Base-by-base conservation (phyloP, 2,329 filamentous ascomycete species). In the Phialophora expanda region DNA sequence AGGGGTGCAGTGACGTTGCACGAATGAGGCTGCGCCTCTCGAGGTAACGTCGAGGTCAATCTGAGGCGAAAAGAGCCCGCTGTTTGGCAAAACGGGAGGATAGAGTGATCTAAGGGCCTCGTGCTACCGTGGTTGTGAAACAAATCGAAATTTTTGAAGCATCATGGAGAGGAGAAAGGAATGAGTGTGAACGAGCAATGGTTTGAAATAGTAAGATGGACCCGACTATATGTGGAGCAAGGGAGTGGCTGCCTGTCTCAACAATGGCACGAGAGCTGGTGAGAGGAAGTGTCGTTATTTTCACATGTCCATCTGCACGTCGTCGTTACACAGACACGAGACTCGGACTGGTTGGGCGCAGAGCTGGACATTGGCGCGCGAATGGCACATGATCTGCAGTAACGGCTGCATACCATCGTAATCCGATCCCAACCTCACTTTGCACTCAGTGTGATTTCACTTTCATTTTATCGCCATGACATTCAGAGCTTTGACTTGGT, bases 251-350 rank as follows among this genome's bases (percentile, higher is more conserved):
- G 30, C 26, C 48, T 51, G 30, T 38, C 32, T 34, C 51, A 32
- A 53, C 28, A 32, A 38, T 22, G 12, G 26, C 58, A 53, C 46
- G 41, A 26, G 34, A 41, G 58, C 58, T 51, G 58, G 30, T 38
- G 58, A 28, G 51, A 38, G 11, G 48, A 44, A 60, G 17, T 48
- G 30, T 48, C 41, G 2, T 59, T 48, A 30, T 54, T 58, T 61
- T 61, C 58, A 61, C 58, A 61, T 61, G 58, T 44, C 32, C 58
- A 28, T 61, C 50, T 61, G 58, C 58, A 53, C n/a, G 58, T 61
- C 22, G 58, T 28, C 14, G 48, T 51, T 51, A 48, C 46, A 51
- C 48, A 26, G 46, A 51, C 48, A 51, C 48, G 24, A 28, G 26
- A 51, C 11, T 17, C 48, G 24, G 48, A 51, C 48, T 51, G 9